Evolutionary conservation across 148 eudicot species (phyloP), one percentile per base, ranked within the genome.

Genomic region (Heliosperma pusillum): DNA sequence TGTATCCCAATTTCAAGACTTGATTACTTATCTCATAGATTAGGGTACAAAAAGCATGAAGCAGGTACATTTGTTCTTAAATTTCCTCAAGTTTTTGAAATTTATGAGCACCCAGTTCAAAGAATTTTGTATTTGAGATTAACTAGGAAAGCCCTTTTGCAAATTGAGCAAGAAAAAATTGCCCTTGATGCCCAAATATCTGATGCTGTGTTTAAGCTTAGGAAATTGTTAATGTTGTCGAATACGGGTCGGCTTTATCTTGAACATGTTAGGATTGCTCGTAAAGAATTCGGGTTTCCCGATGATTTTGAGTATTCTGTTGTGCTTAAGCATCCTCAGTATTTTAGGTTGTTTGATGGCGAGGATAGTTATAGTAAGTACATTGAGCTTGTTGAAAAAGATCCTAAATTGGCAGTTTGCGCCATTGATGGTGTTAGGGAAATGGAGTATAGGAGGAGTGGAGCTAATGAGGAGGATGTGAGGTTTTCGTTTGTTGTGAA

Each of bases 51-150:
- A 71, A 90, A 89, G 69, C 82, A 81, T 59, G 98, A 92, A 82
- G 85, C 97, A 5, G 91, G 93, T 22, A 79, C 80, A 7, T 92
- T 95, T 68, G 83, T 92, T 29, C 97, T 95, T 80, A 95, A 92
- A 82, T 92, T 90, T 76, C 97, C 99, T 19, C 89, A 85, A 62
- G 80, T 95, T 25, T 95, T 95, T 71, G 97, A 95, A 62, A 82
- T 95, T 64, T 92, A 90, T 61, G 99, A 92, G 26, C 99, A 96
- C 87, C 99, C 99, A 3, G 97, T 96, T 82, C 97, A 89, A 80
- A 77, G 99, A 73, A 88, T 92, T 2, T 83, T 96, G 44, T 90
- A 92, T 81, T 86, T 91, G 68, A 65, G 99, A n/a, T 85, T 96
- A 8, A 87, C 97, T 55, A 80, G 96, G 19, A 88, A 87, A 71